Conservation (phyloP, 768 basidiomycete species). For the Podaxis rugospora region DNA sequence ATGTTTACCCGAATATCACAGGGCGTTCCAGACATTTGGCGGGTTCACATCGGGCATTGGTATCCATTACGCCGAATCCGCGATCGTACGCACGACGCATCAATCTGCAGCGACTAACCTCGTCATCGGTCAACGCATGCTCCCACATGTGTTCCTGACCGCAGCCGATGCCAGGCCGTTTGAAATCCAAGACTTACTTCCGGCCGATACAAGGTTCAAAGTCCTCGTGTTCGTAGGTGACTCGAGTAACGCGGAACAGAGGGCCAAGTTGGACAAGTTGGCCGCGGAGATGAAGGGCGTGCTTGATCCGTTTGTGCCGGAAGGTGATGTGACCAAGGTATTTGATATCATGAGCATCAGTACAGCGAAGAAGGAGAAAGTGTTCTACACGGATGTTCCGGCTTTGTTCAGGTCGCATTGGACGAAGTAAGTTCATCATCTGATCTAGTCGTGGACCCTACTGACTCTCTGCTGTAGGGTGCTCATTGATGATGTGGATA, state of each 20-base stretch:
- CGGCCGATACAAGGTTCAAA: slow-evolving; percentile 51
- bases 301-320: slow-evolving; percentile 25
- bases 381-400: slow-evolving; percentile 44
- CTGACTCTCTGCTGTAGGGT: slow-evolving; percentile 33
- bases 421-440: slow-evolving; percentile 43
- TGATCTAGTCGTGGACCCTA: not conserved
- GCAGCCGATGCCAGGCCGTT: slow-evolving; percentile 46
- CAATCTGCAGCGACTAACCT: slow-evolving; percentile 37
- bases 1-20: slow-evolving; percentile 14
- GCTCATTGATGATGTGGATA: slow-evolving; percentile 52
- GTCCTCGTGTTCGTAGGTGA: slow-evolving; percentile 52
- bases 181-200: slow-evolving; percentile 51
- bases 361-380: slow-evolving; percentile 30
- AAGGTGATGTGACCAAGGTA: slow-evolving; percentile 25
- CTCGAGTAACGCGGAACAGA: slow-evolving; percentile 25
- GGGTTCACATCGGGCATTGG: slow-evolving; percentile 53
- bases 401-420: slow-evolving; percentile 46
- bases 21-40: slow-evolving; percentile 49
- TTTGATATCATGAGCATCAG: slow-evolving; percentile 42
- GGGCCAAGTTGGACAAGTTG: slow-evolving; percentile 23
- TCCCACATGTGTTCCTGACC: slow-evolving; percentile 44
- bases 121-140: slow-evolving; percentile 47
- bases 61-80: slow-evolving; percentile 47
- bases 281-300: slow-evolving; percentile 29
- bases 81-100: slow-evolving; percentile 32